Evolutionary conservation across 2,329 filamentous ascomycete species (phyloP), one percentile per base, ranked within the genome.

Genomic region (Aspergillus texensis): DNA sequence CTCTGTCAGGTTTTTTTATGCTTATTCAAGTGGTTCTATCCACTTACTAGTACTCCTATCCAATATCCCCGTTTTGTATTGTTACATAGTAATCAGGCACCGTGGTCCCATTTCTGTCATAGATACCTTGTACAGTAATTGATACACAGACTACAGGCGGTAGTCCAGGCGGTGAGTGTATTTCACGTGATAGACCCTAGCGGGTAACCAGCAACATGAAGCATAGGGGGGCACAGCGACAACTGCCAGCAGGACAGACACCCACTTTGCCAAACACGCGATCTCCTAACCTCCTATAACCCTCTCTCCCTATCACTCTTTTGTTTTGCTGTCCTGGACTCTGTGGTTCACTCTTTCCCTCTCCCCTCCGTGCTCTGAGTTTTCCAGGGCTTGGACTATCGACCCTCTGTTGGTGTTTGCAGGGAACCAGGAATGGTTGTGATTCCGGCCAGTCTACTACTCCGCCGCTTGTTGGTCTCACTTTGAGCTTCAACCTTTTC

Each of bases 401-500:
- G 58, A 45, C 46, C 53, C 39, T 58, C 57, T 54, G 43, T 62
- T 30, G 57, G 26, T 41, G 45, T 34, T 62, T 65, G 57, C 57
- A 64, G 67, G 63, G 65, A 64, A 71, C 61, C 64, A 69, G 72
- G 71, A 68, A 74, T 73, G 72, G 62, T 72, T 67, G 67, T 71
- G 65, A 66, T 74, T 68, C 70, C 69, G 67, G 68, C 69, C 70
- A 72, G 70, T 68, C 65, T 73, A 70, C 65, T 73, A 70, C 73
- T 76, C 69, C 73, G 72, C 74, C 73, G 72, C 71, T 69, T 74
- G 71, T 72, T 71, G 70, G 71, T 75, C 71, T 74, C 73, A 70
- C 70, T 68, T 70, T 71, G 69, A 72, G 68, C 68, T 71, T 64
- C 67, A 65, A 68, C 69, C 57, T 65, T 67, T 68, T 50, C 60